Evolutionary conservation across 176 grass and related monocot species (phyloP), one percentile per base, ranked within the genome.

Genomic region (Canna indica): DNA sequence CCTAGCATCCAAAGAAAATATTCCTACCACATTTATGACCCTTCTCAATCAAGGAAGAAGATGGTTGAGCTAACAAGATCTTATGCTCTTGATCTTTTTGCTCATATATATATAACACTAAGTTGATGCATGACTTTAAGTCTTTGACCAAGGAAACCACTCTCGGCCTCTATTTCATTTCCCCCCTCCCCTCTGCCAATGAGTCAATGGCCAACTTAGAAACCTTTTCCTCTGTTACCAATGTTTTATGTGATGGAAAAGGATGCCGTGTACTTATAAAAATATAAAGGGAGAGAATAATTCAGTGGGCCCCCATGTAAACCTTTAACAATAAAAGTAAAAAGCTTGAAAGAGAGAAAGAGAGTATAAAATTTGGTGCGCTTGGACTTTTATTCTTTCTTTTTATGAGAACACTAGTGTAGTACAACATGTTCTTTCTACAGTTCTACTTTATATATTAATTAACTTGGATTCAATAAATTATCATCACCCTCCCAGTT

Each of bases 1-100:
- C 8, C 24, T 68, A 68, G 38, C 66, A 68, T 68, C 66, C 36
- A 15, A 29, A 42, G 9, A 45, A 68, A 68, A 68, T 68, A 68
- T 68, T 45, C 66, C 66, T 68, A 68, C 41, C 25, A 29, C 46
- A 22, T 45, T 45, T 29, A 10, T 46, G 3, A 68, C 22, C 39
- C 41, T 68, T 27, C 2, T 44, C 41, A 11, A 27, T 68, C 58
- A 13, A 60, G 25, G 41, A 68, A 68, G 35, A 6, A 16, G 39
- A 13, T 39, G 62, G 36, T 45, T 28, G 25, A 44, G 36, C 13
- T 13, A 15, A 20, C 9, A 44, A 24, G 66, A 68, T 27, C 36
- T 68, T 45, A 24, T 45, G 22, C 33, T 16, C 24, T 25, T 30
- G 3, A 44, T 44, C 13, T 44, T 44, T 44, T 5, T 44, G 41